Evolutionary conservation across 768 basidiomycete genomes (phyloP), one percentile per base, ranked within the genome.

Genomic region (Suillus weaverae): DNA sequence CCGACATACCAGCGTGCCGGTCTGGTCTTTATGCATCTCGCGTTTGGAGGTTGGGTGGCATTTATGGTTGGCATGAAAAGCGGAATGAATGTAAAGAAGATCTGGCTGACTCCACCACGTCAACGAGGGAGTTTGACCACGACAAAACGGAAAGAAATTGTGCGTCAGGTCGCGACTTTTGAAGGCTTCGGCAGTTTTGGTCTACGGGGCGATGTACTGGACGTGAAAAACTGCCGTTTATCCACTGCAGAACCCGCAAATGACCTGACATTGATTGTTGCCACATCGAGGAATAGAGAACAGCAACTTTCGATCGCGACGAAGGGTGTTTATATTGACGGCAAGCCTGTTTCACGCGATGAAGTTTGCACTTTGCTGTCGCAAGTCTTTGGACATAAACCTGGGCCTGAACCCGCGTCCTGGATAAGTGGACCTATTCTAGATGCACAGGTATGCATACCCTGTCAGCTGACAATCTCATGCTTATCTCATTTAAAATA

Each of bases 41-140:
- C 68, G 7, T 41, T 77, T 43, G 75, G 75, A 43, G 71, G 70
- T n/a, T 63, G 69, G 57, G 67, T 74, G 39, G 76, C 76, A 22
- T 66, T 74, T 26, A 63, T 68, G 26, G 64, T 77, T 43, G 61
- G 76, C 30, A 72, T 67, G 57, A 60, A 69, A 39, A 70, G 73
- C 59, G 76, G 73, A 2, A 62, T 71, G 16, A 68, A 76, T 1
- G 73, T 71, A n/a, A 70, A 72, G 22, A 77, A 71, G 43, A 64
- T 77, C 60, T 76, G 76, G 76, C 18, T 76, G 7, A 69, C 74
- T 59, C 76, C 74, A 68, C 38, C 74, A 68, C 41, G 71, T 76
- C 30, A 70, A 65, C 9, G 68, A 69, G n/a, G 16, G 38, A 26
- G 39, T 41, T 11, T 30, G 2, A 32, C 30, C 10, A 41, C 30